Conservation (phyloP, 2,329 filamentous ascomycete species). For the Fusarium mexicanum region DNA sequence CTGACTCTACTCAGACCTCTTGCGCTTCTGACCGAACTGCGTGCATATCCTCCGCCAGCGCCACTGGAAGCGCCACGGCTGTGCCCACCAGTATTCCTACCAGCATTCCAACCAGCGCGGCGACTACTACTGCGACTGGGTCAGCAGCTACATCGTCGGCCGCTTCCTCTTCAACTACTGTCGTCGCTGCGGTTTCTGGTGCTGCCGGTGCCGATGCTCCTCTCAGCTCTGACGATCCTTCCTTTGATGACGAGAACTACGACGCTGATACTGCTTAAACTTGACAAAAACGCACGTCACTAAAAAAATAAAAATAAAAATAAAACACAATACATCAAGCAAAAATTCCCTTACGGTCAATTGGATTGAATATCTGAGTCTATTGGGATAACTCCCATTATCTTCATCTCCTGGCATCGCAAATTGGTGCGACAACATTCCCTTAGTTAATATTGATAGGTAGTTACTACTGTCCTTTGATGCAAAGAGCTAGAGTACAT, state of each 20-base stretch:
- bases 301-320: too few species aligned
- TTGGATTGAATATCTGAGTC: neutral
- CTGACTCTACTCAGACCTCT: neutral
- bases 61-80: neutral
- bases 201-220: neutral
- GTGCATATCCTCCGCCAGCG: neutral
- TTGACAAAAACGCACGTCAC: neutral
- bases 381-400: too few species aligned
- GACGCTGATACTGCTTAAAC: neutral
- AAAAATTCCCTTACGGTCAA: neutral
- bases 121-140: neutral
- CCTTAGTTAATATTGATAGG: neutral
- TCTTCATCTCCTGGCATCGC: neutral
- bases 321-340: neutral
- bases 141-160: neutral
- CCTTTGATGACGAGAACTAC: neutral
- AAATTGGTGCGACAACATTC: neutral
- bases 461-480: neutral
- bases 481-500: neutral
- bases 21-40: slow-evolving; percentile 1
- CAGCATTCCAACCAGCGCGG: neutral
- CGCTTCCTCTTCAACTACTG: neutral
- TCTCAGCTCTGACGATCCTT: neutral
- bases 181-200: neutral
- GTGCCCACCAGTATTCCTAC: neutral